Percentiles rank a stretch among this genome's conserved stretches.
Evolutionary conservation across 306 rosid genomes (phyloP).

Genomic region (Parietaria judaica): DNA sequence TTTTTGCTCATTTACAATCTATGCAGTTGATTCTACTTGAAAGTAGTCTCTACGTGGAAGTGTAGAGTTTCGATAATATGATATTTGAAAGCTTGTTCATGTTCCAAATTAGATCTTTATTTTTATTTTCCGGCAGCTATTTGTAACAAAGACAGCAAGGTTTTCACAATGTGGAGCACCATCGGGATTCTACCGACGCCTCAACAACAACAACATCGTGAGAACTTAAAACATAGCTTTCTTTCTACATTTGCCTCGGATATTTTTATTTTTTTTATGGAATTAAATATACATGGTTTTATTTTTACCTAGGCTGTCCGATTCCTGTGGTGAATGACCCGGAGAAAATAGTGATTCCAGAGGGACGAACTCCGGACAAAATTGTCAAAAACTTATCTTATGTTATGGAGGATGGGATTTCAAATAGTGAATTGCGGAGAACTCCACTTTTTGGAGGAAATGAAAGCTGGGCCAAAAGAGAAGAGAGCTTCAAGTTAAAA

Average conservation of each 20-base stretch:
- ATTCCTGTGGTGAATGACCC: slow-evolving; percentile 69
- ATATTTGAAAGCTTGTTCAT: no score
- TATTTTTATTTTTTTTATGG: slow-evolving; percentile 15
- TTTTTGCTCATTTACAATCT: no score
- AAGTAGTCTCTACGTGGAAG: no score
- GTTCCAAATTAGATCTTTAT: no score
- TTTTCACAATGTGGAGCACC: slow-evolving; percentile 55
- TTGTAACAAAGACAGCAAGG: slow-evolving; percentile 86
- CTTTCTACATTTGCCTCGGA: slow-evolving; percentile 5
- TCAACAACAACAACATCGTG: slow-evolving; percentile 66
- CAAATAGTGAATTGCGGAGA: slow-evolving; percentile 29
- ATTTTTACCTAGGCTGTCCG: slow-evolving; percentile 52
- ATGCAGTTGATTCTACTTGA: no score
- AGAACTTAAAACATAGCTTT: slow-evolving; percentile 45
- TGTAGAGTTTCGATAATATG: no score
- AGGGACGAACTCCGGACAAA: slow-evolving; percentile 53
- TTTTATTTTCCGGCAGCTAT: slow-evolving; percentile 43
- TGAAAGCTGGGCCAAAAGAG: slow-evolving; percentile 72
- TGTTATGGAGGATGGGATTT: slow-evolving; percentile 41
- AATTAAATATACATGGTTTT: slow-evolving; percentile 9
- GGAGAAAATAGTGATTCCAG: slow-evolving; percentile 58
- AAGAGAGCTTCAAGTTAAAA: slow-evolving; percentile 62
- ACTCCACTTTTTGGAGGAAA: slow-evolving; percentile 86
- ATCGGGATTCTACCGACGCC: slow-evolving; percentile 57
- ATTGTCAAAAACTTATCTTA: slow-evolving; percentile 49